These are phyloP conservation scores for Thermomucor indicae-seudaticae DNA, from an alignment of 371 early-diverging fungal species.

Conservation along the genomic window DNA sequence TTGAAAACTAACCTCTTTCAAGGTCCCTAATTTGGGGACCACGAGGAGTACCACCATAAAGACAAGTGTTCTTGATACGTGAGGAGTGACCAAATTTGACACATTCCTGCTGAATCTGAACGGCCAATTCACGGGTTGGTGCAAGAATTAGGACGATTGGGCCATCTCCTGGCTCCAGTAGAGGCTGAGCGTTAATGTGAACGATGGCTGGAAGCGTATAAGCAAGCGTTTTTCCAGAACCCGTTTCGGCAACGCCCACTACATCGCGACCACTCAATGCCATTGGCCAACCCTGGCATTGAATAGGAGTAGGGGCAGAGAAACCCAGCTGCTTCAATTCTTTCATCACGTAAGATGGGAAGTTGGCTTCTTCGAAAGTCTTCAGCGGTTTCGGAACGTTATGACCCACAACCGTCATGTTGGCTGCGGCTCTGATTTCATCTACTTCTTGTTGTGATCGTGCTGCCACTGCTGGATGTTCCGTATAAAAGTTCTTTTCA, in stretches of 20 bases:
- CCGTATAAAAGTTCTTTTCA: constrained; percentile 95
- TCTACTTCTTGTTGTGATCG: constrained; percentile 58
- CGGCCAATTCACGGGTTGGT: constrained; percentile 93
- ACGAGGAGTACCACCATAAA: constrained; percentile 96
- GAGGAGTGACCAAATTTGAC: constrained; percentile 86
- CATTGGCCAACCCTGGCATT: constrained; percentile 99
- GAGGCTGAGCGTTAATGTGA: constrained; percentile 98
- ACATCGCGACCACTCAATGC: constrained; percentile 97
- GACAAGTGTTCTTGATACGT: constrained; percentile 89
- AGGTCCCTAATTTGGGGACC: constrained; percentile 96
- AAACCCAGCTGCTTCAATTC: constrained; percentile 87
- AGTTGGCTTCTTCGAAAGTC: constrained; percentile 79
- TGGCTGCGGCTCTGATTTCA: constrained; percentile 59
- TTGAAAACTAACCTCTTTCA: constrained; percentile 37
- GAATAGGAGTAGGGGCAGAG: constrained; percentile 94
- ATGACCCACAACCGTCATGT: constrained; percentile 72
- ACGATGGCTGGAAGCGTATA: constrained; percentile 97
- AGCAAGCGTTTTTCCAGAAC: constrained; percentile 98
- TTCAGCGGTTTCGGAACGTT: constrained; percentile 79
- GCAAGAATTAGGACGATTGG: constrained; percentile 94
- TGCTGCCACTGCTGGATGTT: constrained; percentile 57
- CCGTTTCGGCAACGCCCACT: constrained; percentile 98
- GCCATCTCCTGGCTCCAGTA: constrained; percentile 94
- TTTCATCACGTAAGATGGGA: constrained; percentile 82
- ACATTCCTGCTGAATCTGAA: constrained; percentile 94